Evolutionary conservation across 208 protist species (phyloP).

Genomic region (Phytomonas francai): DNA sequence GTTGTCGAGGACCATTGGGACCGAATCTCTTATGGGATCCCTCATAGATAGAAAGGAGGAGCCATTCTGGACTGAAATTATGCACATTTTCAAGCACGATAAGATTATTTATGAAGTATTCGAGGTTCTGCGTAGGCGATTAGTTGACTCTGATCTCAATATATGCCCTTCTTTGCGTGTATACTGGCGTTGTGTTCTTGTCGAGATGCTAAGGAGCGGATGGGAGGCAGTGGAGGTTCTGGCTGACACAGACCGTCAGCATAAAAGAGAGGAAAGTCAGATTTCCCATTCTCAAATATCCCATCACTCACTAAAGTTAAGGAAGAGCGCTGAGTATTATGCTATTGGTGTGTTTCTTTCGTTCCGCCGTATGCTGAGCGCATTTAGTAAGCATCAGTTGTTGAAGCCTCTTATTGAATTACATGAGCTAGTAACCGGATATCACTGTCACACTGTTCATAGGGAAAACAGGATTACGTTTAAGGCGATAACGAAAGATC

Average conservation of each 20-base stretch:
- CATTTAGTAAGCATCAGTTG: slow-evolving; percentile 37
- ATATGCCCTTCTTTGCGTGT: slow-evolving; percentile 2
- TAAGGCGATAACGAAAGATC: neutral
- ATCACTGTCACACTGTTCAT: slow-evolving; percentile 1
- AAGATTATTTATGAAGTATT: neutral
- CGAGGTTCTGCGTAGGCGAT: neutral
- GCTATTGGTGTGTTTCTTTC: slow-evolving; percentile 45
- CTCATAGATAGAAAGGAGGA: neutral
- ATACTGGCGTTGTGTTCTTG: slow-evolving; percentile 2
- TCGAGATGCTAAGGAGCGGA: slow-evolving; percentile 5
- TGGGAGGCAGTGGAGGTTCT: slow-evolving; percentile 2
- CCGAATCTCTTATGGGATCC: neutral
- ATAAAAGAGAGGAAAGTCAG: neutral
- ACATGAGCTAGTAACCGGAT: slow-evolving; percentile 24
- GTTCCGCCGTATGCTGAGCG: slow-evolving; percentile 54
- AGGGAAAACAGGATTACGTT: neutral
- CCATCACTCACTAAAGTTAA: slow-evolving; percentile 5
- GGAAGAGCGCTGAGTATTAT: slow-evolving; percentile 24
- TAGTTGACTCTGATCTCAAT: neutral
- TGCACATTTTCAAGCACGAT: neutral
- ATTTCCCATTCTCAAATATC: neutral
- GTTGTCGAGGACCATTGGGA: neutral
- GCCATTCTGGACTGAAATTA: neutral
- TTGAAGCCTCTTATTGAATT: slow-evolving; percentile 50
- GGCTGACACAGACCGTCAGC: neutral